phyloP scores from a whole-genome alignment of 371 early-diverging fungal species.

The Mucor racemosus region DNA sequence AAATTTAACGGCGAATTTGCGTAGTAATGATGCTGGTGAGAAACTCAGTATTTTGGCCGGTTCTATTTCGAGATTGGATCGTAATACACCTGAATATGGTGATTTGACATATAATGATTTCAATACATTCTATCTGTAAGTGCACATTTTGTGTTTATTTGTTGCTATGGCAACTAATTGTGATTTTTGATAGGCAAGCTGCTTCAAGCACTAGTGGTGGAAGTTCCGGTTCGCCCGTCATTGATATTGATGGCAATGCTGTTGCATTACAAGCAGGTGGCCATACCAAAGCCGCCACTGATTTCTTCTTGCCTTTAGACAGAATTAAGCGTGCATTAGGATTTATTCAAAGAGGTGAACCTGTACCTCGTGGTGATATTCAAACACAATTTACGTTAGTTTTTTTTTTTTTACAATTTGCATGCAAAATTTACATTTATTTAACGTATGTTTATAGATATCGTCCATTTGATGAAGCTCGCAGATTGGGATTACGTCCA shows the following conservation, averaged over 20 bases:
- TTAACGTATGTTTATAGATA: conserved; percentile 31
- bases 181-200: conserved; percentile 56
- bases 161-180: background rate
- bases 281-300: conserved; percentile 81
- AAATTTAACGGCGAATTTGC: background rate
- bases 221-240: conserved; percentile 88
- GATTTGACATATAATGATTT: conserved; percentile 73
- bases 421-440: background rate
- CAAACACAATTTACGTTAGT: conserved; percentile 79
- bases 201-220: conserved; percentile 84
- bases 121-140: conserved; percentile 78
- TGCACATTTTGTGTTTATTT: background rate
- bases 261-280: conserved; percentile 93
- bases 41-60: conserved; percentile 90
- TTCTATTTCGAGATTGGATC: conserved; percentile 86
- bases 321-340: conserved; percentile 83
- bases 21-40: conserved; percentile 89
- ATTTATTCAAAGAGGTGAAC: conserved; percentile 66
- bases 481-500: conserved; percentile 71
- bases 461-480: conserved; percentile 77
- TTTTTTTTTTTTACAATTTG: conserved; percentile 18
- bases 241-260: conserved; percentile 92
- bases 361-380: conserved; percentile 89
- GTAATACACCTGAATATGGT: conserved; percentile 71
- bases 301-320: conserved; percentile 90